Evolutionary conservation across 192 early-diverging fungal species (phyloP).

Genomic region (Powellomyces hirtus): DNA sequence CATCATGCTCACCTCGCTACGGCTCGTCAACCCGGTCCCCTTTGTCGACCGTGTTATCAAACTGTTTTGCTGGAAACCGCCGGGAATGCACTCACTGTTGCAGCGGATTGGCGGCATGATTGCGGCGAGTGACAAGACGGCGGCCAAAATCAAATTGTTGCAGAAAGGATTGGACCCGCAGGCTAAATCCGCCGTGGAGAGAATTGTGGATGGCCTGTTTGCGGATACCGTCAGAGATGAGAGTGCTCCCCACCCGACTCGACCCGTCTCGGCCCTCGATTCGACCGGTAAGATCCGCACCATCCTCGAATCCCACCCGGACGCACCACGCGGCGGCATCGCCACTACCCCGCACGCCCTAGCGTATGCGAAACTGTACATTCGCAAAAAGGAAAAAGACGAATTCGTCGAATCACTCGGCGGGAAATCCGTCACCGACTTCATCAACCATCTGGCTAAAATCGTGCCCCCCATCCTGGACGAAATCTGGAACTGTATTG

Average conservation of each 20-base stretch:
- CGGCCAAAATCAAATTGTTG: not conserved
- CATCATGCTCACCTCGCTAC: constrained; percentile 30
- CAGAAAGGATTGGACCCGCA: not conserved
- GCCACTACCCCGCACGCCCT: not conserved
- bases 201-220: constrained; percentile 1
- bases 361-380: constrained; percentile 27
- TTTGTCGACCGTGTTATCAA: constrained; percentile 38
- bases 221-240: not conserved
- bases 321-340: not conserved
- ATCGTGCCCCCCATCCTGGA: constrained; percentile 29
- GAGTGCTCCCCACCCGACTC: not conserved
- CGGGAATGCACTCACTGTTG: constrained; percentile 34
- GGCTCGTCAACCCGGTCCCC: constrained; percentile 39
- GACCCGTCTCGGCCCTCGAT: constrained; percentile 10
- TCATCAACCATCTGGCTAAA: constrained; percentile 26
- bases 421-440: constrained; percentile 19
- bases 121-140: constrained; percentile 21
- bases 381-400: constrained; percentile 36
- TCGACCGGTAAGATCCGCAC: not conserved
- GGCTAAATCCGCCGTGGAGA: constrained; percentile 11
- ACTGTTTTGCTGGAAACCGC: constrained; percentile 43
- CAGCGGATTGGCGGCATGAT: constrained; percentile 33
- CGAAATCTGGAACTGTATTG: constrained; percentile 38
- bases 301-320: not conserved
- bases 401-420: constrained; percentile 35